phyloP scores from a whole-genome alignment of 2,329 filamentous ascomycete genomes.

The Cryphonectria japonica region DNA sequence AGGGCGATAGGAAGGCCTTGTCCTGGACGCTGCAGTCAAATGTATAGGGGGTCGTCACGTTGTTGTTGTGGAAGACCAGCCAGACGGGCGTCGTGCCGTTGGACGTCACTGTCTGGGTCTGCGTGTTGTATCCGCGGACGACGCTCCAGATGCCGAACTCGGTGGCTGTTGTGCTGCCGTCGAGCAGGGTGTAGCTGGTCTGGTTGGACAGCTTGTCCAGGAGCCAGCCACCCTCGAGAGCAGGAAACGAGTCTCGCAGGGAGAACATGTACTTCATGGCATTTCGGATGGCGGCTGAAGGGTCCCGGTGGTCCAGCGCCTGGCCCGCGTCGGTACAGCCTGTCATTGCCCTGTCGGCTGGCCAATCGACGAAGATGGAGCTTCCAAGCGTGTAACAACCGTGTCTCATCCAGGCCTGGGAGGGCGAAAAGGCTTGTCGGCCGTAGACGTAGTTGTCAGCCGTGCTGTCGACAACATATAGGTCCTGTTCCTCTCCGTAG shows the following conservation, averaged over 20 bases:
- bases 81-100: slow-evolving; percentile 51
- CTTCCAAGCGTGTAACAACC: slow-evolving; percentile 62
- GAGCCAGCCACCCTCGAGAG: slow-evolving; percentile 62
- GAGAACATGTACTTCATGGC: slow-evolving; percentile 66
- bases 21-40: slow-evolving; percentile 44
- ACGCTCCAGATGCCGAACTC: slow-evolving; percentile 62
- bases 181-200: slow-evolving; percentile 52
- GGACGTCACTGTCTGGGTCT: slow-evolving; percentile 54
- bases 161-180: slow-evolving; percentile 44
- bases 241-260: slow-evolving; percentile 58
- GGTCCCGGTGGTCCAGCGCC: slow-evolving; percentile 65
- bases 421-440: slow-evolving; percentile 62
- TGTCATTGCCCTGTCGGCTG: slow-evolving; percentile 52
- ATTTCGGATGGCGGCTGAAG: slow-evolving; percentile 63
- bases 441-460: slow-evolving; percentile 67
- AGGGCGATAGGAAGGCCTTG: slow-evolving; percentile 59
- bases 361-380: slow-evolving; percentile 59
- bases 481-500: slow-evolving; percentile 67
- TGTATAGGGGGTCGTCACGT: slow-evolving; percentile 53
- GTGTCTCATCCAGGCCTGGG: slow-evolving; percentile 64
- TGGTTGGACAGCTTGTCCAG: slow-evolving; percentile 60
- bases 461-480: slow-evolving; percentile 65
- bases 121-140: slow-evolving; percentile 52
- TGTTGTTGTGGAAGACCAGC: slow-evolving; percentile 53
- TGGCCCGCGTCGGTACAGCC: slow-evolving; percentile 59